Base-by-base conservation (phyloP, 2,329 filamentous ascomycete genomes). In the Teratosphaeriaceae sp. region DNA sequence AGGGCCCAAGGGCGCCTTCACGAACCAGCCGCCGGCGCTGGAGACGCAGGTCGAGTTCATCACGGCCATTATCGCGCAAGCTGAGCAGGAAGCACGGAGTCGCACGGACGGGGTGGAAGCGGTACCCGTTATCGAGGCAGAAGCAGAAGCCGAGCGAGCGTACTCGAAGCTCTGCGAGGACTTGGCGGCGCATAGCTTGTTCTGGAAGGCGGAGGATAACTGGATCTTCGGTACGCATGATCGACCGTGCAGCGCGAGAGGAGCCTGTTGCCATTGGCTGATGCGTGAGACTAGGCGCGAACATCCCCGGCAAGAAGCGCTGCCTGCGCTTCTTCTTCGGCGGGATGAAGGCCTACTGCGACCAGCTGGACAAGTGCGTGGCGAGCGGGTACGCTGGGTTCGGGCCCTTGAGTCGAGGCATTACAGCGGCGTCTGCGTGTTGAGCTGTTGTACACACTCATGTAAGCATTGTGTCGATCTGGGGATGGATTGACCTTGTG, bases 1-100 rank as follows among this genome's bases (percentile, higher is more conserved):
- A n/a, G n/a, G n/a, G 0, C 68, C 68, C 0, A 55, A 65, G 39
- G 65, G 63, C 26, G 62, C 62, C 11, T 69, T 68, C 35, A 56
- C 58, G 3, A 70, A 68, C 45, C 52, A 60, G 2, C 65, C 65
- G 3, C 54, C 61, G 1, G 55, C 57, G 2, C 58, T 66, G 21
- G 65, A 68, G 44, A 44, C 51, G 18, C 54, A 65, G 18, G 62
- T 64, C 1, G 59, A 65, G 20, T 58, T 57, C 31, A 55, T 63
- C 31, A 53, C 51, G 15, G 45, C 47, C 4, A 30, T 50, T 1
- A 55, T 64, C 22, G 36, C 21, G 16, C 31, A 43, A 33, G 44
- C 44, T 2, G 44, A 43, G 40, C 24, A 40, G 38, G 50, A n/a
- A n/a, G n/a, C n/a, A n/a, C n/a, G n/a, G n/a, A 41, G 26, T 40